phyloP scores from a whole-genome alignment of 768 basidiomycete species.

The Tylopilus plumbeoviolaceoides region DNA sequence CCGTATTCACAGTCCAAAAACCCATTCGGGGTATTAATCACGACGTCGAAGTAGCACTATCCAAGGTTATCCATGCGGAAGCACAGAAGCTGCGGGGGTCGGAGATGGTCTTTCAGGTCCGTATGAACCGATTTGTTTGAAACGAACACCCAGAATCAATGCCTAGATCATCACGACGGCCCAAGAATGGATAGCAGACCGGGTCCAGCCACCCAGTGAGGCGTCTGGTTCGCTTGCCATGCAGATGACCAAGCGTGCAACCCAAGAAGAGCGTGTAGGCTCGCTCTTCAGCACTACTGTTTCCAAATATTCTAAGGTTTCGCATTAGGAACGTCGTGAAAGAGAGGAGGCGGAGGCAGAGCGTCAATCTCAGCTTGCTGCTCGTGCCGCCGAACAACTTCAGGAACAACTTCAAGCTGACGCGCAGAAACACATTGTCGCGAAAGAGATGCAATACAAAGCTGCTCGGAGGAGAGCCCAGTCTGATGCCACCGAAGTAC shows the following conservation, averaged over 20 bases:
- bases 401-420: constrained; percentile 67
- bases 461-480: constrained; percentile 57
- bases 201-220: constrained; percentile 55
- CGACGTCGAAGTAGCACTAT: constrained; percentile 53
- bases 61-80: constrained; percentile 59
- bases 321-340: constrained; percentile 45
- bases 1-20: constrained; percentile 65
- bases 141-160: neutral
- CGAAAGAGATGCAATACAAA: constrained; percentile 48
- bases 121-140: constrained; percentile 11
- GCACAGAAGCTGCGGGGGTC: constrained; percentile 61
- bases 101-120: constrained; percentile 77
- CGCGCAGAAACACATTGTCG: constrained; percentile 46
- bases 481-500: constrained; percentile 68
- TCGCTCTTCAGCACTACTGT: neutral
- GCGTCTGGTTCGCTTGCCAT: constrained; percentile 67
- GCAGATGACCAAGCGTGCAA: constrained; percentile 73
- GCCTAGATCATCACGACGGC: constrained; percentile 59
- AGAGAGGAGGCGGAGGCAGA: constrained; percentile 56
- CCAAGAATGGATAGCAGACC: constrained; percentile 66
- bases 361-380: constrained; percentile 45
- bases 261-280: constrained; percentile 62
- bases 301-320: neutral
- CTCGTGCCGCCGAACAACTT: constrained; percentile 53
- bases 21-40: constrained; percentile 55